Evolutionary conservation across 108 stramenopile species (phyloP).

Genomic region (Parietichytrium sp.): DNA sequence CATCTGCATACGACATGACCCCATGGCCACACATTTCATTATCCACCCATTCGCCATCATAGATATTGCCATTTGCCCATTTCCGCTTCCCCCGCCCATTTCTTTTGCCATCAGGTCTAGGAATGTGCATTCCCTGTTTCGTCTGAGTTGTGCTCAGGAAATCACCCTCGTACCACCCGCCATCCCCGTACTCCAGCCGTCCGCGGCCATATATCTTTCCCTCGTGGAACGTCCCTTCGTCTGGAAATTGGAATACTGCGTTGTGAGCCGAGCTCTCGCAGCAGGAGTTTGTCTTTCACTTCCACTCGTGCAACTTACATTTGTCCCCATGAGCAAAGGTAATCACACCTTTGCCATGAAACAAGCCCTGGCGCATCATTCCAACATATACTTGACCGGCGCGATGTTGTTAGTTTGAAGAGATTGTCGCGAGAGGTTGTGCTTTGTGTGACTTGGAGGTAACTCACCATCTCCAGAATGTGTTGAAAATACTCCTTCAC

Average conservation of each 20-base stretch:
- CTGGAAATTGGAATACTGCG: no score
- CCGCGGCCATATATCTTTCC: not conserved
- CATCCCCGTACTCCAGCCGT: not conserved
- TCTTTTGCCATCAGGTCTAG: not conserved
- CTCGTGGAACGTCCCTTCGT: not conserved
- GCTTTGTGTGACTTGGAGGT: no score
- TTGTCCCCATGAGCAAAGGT: slow-evolving; percentile 34
- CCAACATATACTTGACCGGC: slow-evolving; percentile 26
- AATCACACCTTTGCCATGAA: slow-evolving; percentile 21
- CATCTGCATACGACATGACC: not conserved
- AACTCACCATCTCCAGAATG: not conserved
- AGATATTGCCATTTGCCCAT: not conserved
- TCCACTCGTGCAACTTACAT: no score
- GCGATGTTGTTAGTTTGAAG: no score
- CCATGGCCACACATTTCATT: slow-evolving; percentile 10
- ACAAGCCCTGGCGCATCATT: not conserved
- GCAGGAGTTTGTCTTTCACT: no score
- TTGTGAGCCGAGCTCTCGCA: no score
- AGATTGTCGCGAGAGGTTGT: no score
- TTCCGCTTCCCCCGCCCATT: not conserved
- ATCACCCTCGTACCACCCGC: slow-evolving; percentile 32
- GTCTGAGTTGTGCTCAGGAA: not conserved
- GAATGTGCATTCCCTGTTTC: not conserved
- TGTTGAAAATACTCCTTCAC: slow-evolving; percentile 16
- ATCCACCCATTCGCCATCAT: slow-evolving; percentile 4